Evolutionary conservation across 2,329 filamentous ascomycete genomes (phyloP).

Genomic region (Juglanconis oblonga): DNA sequence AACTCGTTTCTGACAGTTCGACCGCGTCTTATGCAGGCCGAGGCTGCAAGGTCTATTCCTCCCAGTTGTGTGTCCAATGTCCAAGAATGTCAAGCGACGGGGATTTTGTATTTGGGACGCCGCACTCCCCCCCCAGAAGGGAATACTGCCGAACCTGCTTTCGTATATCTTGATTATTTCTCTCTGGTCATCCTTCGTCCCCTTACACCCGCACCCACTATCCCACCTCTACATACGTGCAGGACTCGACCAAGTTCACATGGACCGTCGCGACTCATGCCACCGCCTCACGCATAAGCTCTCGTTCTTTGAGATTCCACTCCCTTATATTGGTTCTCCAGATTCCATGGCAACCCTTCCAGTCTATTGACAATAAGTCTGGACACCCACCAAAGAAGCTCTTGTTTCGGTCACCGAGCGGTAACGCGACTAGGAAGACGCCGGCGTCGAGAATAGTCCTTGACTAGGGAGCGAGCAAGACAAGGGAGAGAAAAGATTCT

Average conservation of each 20-base stretch:
- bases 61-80: slow-evolving; percentile 5
- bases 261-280: slow-evolving; percentile 7
- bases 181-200: neutral
- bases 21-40: slow-evolving; percentile 9
- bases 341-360: neutral
- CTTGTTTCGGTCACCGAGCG: neutral
- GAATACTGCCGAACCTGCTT: neutral
- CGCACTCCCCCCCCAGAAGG: neutral
- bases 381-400: neutral
- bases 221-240: neutral
- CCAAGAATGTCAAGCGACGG: slow-evolving; percentile 1
- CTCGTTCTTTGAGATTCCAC: slow-evolving; percentile 8
- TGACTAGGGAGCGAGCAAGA: neutral
- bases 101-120: neutral
- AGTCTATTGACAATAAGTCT: neutral
- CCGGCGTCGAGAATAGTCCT: neutral
- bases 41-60: slow-evolving; percentile 2
- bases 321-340: neutral
- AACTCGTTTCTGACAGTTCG: slow-evolving; percentile 12
- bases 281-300: neutral
- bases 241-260: neutral
- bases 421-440: neutral
- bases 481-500: neutral
- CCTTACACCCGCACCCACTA: neutral
- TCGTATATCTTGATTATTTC: neutral